phyloP scores from a whole-genome alignment of 2,329 filamentous ascomycete species.

The Fusarium chlamydosporum region DNA sequence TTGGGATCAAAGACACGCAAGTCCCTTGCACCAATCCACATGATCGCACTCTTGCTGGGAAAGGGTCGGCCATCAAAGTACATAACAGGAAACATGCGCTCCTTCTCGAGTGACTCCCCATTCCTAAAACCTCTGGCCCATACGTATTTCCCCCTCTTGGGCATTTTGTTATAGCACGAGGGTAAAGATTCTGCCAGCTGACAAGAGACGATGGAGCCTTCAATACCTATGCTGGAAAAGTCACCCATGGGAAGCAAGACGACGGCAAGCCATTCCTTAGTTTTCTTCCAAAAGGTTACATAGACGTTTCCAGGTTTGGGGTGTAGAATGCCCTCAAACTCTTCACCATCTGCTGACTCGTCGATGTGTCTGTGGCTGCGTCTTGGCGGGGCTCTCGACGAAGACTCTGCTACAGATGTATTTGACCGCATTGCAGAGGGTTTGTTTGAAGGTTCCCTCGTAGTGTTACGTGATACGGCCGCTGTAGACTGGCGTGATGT shows the following conservation, averaged over 20 bases:
- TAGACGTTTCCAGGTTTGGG: slow-evolving; percentile 18
- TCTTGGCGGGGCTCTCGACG: background rate
- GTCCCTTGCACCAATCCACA: slow-evolving; percentile 40
- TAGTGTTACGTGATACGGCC: background rate
- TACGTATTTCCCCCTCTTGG: background rate
- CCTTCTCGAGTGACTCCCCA: slow-evolving; percentile 10
- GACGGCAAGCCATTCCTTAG: slow-evolving; percentile 26
- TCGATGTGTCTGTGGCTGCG: background rate
- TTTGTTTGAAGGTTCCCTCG: background rate
- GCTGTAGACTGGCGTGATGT: background rate
- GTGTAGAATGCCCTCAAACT: slow-evolving; percentile 14
- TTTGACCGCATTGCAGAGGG: background rate
- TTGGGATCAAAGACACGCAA: slow-evolving; percentile 26
- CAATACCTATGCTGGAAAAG: slow-evolving; percentile 11
- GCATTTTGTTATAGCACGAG: slow-evolving; percentile 3
- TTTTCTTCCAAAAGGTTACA: slow-evolving; percentile 14
- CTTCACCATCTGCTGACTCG: background rate
- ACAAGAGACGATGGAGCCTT: slow-evolving; percentile 10
- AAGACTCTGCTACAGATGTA: background rate
- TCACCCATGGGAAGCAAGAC: slow-evolving; percentile 14
- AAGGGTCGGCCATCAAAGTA: slow-evolving; percentile 44
- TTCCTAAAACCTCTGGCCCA: slow-evolving; percentile 33
- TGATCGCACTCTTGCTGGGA: slow-evolving; percentile 37
- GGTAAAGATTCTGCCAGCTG: slow-evolving; percentile 7
- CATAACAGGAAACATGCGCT: slow-evolving; percentile 41